phyloP scores from a whole-genome alignment of 495 filamentous ascomycete genomes.

The Pseudevernia furfuracea region DNA sequence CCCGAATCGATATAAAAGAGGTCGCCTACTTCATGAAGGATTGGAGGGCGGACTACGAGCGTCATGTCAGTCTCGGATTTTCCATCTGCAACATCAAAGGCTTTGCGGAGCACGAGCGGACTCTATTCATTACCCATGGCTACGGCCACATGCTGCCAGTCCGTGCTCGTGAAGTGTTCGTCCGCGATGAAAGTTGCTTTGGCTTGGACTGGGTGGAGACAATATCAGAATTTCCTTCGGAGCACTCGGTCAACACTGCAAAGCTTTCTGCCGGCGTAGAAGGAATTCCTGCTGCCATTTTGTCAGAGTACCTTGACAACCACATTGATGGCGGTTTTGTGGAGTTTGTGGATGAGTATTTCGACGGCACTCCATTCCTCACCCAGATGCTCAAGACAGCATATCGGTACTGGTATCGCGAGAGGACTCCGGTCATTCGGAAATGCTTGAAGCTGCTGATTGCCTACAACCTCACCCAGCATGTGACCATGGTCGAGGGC shows the following conservation, averaged over 20 bases:
- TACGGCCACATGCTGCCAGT: conserved; percentile 85
- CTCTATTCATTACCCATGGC: conserved; percentile 78
- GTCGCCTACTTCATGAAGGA: conserved; percentile 97
- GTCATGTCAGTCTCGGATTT: conserved; percentile 76
- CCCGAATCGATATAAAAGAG: conserved; percentile 93
- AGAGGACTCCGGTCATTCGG: conserved; percentile 73
- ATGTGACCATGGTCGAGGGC: conserved; percentile 87
- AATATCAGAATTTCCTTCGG: conserved; percentile 58
- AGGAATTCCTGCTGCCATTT: conserved; percentile 63
- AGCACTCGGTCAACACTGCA: conserved; percentile 78
- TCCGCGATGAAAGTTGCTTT: conserved; percentile 87
- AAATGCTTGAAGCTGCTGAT: conserved; percentile 87
- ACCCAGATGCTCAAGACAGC: conserved; percentile 92
- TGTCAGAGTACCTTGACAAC: conserved; percentile 84
- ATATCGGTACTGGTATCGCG: conserved; percentile 78
- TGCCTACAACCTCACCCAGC: conserved; percentile 85
- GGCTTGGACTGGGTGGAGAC: conserved; percentile 84
- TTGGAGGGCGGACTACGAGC: conserved; percentile 91
- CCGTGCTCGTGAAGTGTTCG: conserved; percentile 81
- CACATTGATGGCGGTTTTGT: conserved; percentile 74
- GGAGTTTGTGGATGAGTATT: conserved; percentile 86
- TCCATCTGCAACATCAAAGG: conserved; percentile 91
- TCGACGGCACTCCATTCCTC: conserved; percentile 85
- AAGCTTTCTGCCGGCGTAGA: conserved; percentile 77
- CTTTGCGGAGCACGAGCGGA: conserved; percentile 69